Percentiles rank a stretch among this genome's conserved stretches.
These are phyloP conservation scores for Capronia americana DNA, from an alignment of 2,329 filamentous ascomycete genomes.

Conservation along the genomic window DNA sequence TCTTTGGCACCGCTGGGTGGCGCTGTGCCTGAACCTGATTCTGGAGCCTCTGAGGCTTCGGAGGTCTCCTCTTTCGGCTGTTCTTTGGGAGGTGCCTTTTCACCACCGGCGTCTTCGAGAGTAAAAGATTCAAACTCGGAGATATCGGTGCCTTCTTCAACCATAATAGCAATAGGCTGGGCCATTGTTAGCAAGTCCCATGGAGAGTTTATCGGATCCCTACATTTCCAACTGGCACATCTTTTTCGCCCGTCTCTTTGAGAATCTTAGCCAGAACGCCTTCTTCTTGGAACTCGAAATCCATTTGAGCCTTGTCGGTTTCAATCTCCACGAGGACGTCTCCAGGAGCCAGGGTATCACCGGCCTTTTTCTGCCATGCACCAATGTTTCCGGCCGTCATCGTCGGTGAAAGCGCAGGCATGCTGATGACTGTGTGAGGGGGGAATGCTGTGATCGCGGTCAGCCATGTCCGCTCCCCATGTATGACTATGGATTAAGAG, in stretches of 20 bases:
- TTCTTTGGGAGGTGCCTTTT: slow-evolving; percentile 67
- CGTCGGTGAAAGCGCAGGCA: slow-evolving; percentile 96
- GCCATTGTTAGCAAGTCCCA: slow-evolving; percentile 42
- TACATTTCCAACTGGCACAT: slow-evolving; percentile 92
- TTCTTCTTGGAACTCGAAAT: slow-evolving; percentile 99
- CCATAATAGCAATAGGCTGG: slow-evolving; percentile 92
- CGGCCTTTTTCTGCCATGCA: slow-evolving; percentile 95
- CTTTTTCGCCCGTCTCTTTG: slow-evolving; percentile 91
- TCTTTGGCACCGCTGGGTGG: slow-evolving; percentile 59
- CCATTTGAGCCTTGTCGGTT: slow-evolving; percentile 99
- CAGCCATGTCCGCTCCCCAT: slow-evolving; percentile 31
- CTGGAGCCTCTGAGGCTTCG: slow-evolving; percentile 66
- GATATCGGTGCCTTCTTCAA: slow-evolving; percentile 89
- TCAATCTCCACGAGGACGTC: slow-evolving; percentile 98
- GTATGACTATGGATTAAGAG: slow-evolving; percentile 20
- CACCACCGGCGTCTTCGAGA: slow-evolving; percentile 87
- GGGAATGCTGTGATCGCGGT: slow-evolving; percentile 73
- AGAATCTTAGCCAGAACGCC: slow-evolving; percentile 93
- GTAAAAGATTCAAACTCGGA: slow-evolving; percentile 88
- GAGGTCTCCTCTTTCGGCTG: slow-evolving; percentile 70
- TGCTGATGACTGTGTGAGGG: slow-evolving; percentile 91
- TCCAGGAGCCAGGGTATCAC: slow-evolving; percentile 84
- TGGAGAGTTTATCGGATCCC: slow-evolving; percentile 52
- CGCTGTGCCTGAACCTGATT: slow-evolving; percentile 64
- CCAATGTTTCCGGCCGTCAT: slow-evolving; percentile 98